phyloP scores from a whole-genome alignment of 2,329 filamentous ascomycete species.

The Aspergillus sp. region DNA sequence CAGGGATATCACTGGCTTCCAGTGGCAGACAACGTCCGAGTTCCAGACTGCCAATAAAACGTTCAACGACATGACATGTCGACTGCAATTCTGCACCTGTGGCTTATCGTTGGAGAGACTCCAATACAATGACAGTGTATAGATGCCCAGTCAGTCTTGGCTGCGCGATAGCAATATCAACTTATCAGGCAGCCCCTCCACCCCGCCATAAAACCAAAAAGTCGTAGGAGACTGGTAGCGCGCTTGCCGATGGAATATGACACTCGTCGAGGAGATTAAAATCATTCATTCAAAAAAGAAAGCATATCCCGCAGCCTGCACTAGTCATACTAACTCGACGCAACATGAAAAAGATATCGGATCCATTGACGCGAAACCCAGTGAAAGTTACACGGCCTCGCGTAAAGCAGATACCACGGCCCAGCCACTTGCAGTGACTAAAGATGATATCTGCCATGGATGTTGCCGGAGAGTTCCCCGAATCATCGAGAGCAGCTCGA shows the following conservation, averaged over 20 bases:
- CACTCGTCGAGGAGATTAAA: neutral
- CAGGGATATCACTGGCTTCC: neutral
- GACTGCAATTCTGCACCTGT: neutral
- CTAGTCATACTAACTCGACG: neutral
- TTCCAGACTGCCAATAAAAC: neutral
- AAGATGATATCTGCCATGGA: neutral
- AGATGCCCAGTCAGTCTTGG: neutral
- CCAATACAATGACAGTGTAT: neutral
- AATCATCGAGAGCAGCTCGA: neutral
- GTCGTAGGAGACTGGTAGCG: slow-evolving; percentile 23
- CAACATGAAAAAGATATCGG: neutral
- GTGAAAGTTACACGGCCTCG: neutral
- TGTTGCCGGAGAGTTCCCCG: slow-evolving; percentile 4
- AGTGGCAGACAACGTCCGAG: neutral
- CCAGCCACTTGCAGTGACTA: neutral
- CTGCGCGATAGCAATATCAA: neutral
- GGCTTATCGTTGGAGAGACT: neutral
- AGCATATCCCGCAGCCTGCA: neutral
- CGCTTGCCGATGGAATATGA: slow-evolving; percentile 20
- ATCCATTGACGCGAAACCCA: neutral
- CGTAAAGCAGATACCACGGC: neutral
- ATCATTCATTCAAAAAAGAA: slow-evolving; percentile 1
- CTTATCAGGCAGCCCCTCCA: slow-evolving; percentile 25
- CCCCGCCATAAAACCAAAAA: slow-evolving; percentile 18
- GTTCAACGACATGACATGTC: neutral